These are phyloP conservation scores for Puccinia hordei DNA, from an alignment of 1,284 basidiomycete species.

Conservation along the genomic window DNA sequence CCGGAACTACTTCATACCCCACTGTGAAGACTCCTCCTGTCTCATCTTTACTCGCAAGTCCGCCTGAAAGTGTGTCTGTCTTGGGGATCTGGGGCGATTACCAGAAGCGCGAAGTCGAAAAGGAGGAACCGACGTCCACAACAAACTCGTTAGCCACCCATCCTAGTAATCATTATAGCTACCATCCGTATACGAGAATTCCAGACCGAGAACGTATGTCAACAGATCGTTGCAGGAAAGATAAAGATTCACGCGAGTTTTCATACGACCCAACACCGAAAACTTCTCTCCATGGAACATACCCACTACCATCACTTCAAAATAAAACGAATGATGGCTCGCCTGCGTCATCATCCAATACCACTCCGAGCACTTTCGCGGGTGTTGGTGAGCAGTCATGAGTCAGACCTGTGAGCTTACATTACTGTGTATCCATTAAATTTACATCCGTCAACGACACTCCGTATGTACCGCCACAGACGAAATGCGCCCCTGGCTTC, in stretches of 20 bases:
- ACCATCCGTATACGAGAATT: conserved; percentile 40
- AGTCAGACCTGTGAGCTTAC: neutral
- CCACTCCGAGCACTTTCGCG: neutral
- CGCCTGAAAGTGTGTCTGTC: conserved; percentile 7
- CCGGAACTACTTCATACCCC: conserved; percentile 3
- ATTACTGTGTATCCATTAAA: neutral
- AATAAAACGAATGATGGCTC: conserved; percentile 7
- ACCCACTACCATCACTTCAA: conserved; percentile 15
- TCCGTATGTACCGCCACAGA: neutral
- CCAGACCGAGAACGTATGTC: conserved; percentile 11
- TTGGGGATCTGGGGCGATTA: conserved; percentile 27
- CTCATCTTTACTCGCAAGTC: conserved; percentile 17
- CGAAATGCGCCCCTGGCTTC: neutral
- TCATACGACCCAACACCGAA: conserved; percentile 41
- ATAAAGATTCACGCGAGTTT: conserved; percentile 16
- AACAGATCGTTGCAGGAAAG: conserved; percentile 31
- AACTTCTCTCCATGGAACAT: conserved; percentile 15
- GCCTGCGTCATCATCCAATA: neutral
- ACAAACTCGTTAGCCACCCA: neutral
- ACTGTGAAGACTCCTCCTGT: neutral
- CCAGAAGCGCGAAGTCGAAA: conserved; percentile 26
- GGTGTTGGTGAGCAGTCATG: neutral
- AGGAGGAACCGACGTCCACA: neutral
- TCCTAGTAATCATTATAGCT: conserved; percentile 20
- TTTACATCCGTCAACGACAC: neutral